Evolutionary conservation across 371 early-diverging fungal species (phyloP).

Genomic region (Mucor racemosus): DNA sequence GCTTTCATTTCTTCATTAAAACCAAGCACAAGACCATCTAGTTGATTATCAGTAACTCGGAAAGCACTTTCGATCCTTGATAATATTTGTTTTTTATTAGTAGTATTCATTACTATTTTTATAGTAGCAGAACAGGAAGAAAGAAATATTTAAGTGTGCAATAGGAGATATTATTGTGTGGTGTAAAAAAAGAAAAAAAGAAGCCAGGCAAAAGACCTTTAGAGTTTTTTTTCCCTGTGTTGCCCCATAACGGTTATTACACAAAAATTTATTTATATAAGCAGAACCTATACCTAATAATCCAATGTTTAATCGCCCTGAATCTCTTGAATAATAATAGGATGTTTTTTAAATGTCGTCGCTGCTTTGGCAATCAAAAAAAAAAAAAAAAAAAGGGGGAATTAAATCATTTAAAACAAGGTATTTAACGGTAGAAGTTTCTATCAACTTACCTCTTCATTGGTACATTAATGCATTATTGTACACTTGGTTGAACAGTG

Average conservation of each 20-base stretch:
- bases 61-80: slow-evolving; percentile 23
- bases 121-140: too few species aligned
- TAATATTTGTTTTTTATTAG: slow-evolving; percentile 3
- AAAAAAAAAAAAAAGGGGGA: background rate
- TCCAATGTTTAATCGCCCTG: background rate
- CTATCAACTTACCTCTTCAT: background rate
- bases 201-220: background rate
- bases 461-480: background rate
- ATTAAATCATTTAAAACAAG: background rate
- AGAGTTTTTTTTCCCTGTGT: background rate
- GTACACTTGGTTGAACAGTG: background rate
- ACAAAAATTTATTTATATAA: slow-evolving; percentile 7
- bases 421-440: background rate
- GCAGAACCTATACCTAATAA: background rate
- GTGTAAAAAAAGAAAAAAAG: slow-evolving; percentile 10
- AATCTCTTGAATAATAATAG: background rate
- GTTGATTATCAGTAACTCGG: slow-evolving; percentile 34
- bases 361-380: background rate
- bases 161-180: too few species aligned
- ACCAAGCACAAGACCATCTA: slow-evolving; percentile 31
- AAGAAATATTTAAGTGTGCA: background rate
- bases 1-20: slow-evolving; percentile 47
- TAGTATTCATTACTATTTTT: background rate
- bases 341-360: too few species aligned
- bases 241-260: background rate